Conservation (phyloP, 2,329 filamentous ascomycete species). For the Alternaria rosae region DNA sequence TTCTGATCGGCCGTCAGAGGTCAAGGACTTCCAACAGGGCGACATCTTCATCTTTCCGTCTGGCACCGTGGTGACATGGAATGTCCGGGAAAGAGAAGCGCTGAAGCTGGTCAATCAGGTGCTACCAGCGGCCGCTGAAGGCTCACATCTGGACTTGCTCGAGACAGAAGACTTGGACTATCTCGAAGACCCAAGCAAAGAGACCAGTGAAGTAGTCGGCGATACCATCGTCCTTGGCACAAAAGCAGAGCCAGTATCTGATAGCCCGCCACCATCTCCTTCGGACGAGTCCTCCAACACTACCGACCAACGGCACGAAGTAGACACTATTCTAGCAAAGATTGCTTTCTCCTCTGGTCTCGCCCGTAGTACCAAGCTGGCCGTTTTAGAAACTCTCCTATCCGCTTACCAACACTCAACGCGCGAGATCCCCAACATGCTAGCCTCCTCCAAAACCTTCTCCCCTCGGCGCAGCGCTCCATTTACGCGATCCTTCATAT, state of each 20-base stretch:
- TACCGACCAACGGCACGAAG: constrained; percentile 46
- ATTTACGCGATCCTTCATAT: constrained; percentile 77
- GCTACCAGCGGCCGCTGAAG: constrained; percentile 77
- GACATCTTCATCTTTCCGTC: constrained; percentile 97
- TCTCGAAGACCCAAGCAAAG: constrained; percentile 73
- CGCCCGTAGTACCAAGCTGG: constrained; percentile 90
- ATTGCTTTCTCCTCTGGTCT: constrained; percentile 96
- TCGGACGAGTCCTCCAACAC: constrained; percentile 54
- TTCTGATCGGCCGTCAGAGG: constrained; percentile 47
- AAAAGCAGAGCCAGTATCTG: constrained; percentile 52
- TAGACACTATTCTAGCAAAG: constrained; percentile 80
- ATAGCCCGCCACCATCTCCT: not conserved
- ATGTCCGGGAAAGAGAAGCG: constrained; percentile 77
- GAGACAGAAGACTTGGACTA: constrained; percentile 94
- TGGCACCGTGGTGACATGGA: constrained; percentile 92
- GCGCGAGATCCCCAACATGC: constrained; percentile 77
- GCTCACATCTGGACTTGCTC: constrained; percentile 72
- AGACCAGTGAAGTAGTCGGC: constrained; percentile 80
- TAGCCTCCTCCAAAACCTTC: constrained; percentile 70
- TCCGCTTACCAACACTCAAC: constrained; percentile 88
- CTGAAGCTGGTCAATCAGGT: constrained; percentile 63
- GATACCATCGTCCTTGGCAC: constrained; percentile 91
- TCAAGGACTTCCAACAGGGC: constrained; percentile 64
- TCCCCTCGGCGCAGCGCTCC: constrained; percentile 34
- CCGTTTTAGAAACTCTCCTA: constrained; percentile 84